These are phyloP conservation scores for Cladosporium sp. DNA, from an alignment of 2,329 filamentous ascomycete genomes.

Conservation along the genomic window DNA sequence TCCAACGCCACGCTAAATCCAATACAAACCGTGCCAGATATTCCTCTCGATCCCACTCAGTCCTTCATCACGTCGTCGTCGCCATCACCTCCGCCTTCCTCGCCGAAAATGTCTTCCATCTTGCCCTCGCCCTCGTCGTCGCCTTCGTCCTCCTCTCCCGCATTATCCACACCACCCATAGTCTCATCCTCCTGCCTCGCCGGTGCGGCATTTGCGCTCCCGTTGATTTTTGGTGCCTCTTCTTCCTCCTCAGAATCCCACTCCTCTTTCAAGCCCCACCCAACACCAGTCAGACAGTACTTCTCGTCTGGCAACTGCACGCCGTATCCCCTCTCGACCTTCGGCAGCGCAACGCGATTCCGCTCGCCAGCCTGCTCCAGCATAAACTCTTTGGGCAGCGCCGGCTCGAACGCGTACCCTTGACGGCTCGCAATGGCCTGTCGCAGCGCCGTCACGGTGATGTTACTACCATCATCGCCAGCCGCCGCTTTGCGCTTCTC, in stretches of 20 bases:
- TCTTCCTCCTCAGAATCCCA: slow-evolving; percentile 56
- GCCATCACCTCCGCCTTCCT: slow-evolving; percentile 29
- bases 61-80: slow-evolving; percentile 21
- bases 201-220: slow-evolving; percentile 36
- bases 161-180: slow-evolving; percentile 48
- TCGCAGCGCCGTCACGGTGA: slow-evolving; percentile 67
- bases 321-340: slow-evolving; percentile 59
- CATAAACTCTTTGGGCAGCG: slow-evolving; percentile 72
- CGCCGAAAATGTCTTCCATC: slow-evolving; percentile 50
- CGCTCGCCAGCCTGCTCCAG: slow-evolving; percentile 71
- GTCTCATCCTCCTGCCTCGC: slow-evolving; percentile 33
- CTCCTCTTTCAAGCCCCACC: slow-evolving; percentile 60
- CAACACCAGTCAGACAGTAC: slow-evolving; percentile 60
- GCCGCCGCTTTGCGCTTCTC: slow-evolving; percentile 26
- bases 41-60: neutral
- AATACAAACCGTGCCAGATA: neutral
- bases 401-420: slow-evolving; percentile 68
- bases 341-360: slow-evolving; percentile 65
- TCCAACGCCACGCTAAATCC: slow-evolving; percentile 14
- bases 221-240: slow-evolving; percentile 43
- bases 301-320: slow-evolving; percentile 63
- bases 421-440: slow-evolving; percentile 71
- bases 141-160: slow-evolving; percentile 36
- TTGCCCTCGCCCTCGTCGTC: slow-evolving; percentile 41
- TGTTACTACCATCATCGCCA: slow-evolving; percentile 52